phyloP scores from a whole-genome alignment of 2,329 filamentous ascomycete species.

The Erysiphe neolycopersici region DNA sequence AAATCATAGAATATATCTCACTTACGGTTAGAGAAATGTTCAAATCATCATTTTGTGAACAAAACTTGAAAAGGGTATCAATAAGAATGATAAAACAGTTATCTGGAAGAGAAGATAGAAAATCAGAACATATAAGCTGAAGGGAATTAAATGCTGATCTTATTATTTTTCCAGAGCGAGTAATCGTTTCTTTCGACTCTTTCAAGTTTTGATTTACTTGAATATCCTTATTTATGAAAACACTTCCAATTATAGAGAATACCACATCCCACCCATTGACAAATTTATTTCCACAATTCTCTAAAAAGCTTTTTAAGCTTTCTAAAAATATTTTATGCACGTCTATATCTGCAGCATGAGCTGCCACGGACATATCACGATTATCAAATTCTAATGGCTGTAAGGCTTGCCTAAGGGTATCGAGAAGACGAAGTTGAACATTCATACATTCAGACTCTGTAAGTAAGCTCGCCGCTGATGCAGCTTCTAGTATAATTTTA shows the following conservation, averaged over 20 bases:
- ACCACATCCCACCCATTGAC: constrained; percentile 63
- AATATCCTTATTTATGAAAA: constrained; percentile 28
- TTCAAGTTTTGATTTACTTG: constrained; percentile 3
- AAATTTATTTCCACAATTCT: constrained; percentile 67
- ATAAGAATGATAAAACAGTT: constrained; percentile 53
- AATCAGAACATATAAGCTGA: constrained; percentile 86
- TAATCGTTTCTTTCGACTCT: constrained; percentile 13
- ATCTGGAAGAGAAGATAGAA: constrained; percentile 45
- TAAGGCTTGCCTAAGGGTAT: constrained; percentile 36
- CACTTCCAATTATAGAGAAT: constrained; percentile 62
- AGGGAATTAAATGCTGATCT: constrained; percentile 70
- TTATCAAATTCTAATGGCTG: constrained; percentile 27
- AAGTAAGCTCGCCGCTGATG: constrained; percentile 23
- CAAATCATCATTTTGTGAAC: constrained; percentile 67
- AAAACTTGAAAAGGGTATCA: constrained; percentile 72
- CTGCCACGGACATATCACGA: constrained; percentile 26
- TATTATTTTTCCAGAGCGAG: constrained; percentile 47
- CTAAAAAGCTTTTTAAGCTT: constrained; percentile 54
- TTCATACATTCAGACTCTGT: constrained; percentile 24
- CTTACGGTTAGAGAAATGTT: constrained; percentile 79
- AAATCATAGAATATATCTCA: neutral
- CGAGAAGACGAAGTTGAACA: constrained; percentile 47
- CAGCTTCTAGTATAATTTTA: constrained; percentile 28
- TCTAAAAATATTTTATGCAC: constrained; percentile 62
- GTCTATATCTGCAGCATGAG: constrained; percentile 40